These are phyloP conservation scores for Gentiana dahurica DNA, from an alignment of 257 asterid genomes.

Conservation along the genomic window DNA sequence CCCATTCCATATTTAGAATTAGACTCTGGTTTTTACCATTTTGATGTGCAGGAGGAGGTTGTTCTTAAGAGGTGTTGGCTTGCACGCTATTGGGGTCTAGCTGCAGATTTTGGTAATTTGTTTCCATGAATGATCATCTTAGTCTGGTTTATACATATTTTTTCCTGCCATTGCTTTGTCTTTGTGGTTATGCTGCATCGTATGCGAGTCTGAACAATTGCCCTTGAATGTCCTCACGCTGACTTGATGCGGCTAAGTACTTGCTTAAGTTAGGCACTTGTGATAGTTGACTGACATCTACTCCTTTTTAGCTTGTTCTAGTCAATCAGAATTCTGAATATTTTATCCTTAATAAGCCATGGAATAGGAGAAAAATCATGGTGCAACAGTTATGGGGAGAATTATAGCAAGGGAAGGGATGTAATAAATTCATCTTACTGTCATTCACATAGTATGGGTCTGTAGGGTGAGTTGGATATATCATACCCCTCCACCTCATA, in stretches of 20 bases:
- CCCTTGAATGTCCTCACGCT: background rate
- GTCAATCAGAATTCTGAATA: too few relatives aligned
- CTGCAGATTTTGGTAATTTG: slow-evolving; percentile 68
- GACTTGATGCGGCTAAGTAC: slow-evolving; percentile 3
- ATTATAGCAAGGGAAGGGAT: too few relatives aligned
- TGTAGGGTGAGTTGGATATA: too few relatives aligned
- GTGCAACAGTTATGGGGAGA: too few relatives aligned
- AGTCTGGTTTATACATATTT: background rate
- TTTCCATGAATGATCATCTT: slow-evolving; percentile 6
- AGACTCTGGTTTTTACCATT: slow-evolving; percentile 8
- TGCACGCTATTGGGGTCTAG: slow-evolving; percentile 98
- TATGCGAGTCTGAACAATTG: background rate
- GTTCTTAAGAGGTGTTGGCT: slow-evolving; percentile 99
- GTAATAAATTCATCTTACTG: too few relatives aligned
- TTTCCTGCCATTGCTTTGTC: background rate
- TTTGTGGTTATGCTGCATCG: background rate
- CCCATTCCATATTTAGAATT: background rate
- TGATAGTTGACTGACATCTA: too few relatives aligned
- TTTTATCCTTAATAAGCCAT: background rate
- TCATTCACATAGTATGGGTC: too few relatives aligned
- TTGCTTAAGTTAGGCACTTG: too few relatives aligned
- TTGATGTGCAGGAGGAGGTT: slow-evolving; percentile 79
- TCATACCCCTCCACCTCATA: too few relatives aligned
- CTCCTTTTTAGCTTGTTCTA: too few relatives aligned
- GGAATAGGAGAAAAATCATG: too few relatives aligned